phyloP scores from a whole-genome alignment of 176 grass and related monocot genomes.

The Carex pumila region DNA sequence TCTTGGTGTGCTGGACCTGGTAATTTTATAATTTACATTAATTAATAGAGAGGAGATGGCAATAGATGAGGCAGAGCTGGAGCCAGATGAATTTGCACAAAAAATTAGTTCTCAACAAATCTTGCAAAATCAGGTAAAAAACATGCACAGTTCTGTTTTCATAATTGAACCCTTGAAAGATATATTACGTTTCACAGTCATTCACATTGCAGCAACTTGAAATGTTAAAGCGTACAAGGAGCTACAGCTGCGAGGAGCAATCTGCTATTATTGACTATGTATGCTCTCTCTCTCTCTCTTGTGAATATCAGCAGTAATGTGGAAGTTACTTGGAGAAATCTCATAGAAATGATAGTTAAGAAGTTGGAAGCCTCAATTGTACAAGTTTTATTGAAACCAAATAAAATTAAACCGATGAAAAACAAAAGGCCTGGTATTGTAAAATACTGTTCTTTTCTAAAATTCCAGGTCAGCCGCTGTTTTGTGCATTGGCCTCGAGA shows the following conservation, averaged over 20 bases:
- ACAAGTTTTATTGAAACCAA: neutral
- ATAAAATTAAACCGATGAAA: neutral
- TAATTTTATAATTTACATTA: conserved; percentile 14
- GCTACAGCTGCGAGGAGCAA: conserved; percentile 52
- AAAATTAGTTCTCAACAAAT: conserved; percentile 46
- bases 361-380: neutral
- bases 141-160: neutral
- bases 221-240: conserved; percentile 53
- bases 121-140: conserved; percentile 51
- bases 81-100: conserved; percentile 43
- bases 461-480: neutral
- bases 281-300: conserved; percentile 12
- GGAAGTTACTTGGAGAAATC: conserved; percentile 2
- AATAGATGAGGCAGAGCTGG: conserved; percentile 79
- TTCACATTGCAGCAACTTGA: conserved; percentile 53
- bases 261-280: conserved; percentile 42
- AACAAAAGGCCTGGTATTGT: neutral
- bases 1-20: neutral
- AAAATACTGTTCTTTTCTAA: neutral
- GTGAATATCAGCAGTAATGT: neutral
- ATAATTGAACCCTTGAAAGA: neutral
- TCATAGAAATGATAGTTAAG: neutral
- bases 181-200: neutral
- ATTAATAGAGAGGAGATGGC: conserved; percentile 71
- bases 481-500: neutral